Conservation (phyloP, 805 yeast genomes). For the Wickerhamomyces tratensis region DNA sequence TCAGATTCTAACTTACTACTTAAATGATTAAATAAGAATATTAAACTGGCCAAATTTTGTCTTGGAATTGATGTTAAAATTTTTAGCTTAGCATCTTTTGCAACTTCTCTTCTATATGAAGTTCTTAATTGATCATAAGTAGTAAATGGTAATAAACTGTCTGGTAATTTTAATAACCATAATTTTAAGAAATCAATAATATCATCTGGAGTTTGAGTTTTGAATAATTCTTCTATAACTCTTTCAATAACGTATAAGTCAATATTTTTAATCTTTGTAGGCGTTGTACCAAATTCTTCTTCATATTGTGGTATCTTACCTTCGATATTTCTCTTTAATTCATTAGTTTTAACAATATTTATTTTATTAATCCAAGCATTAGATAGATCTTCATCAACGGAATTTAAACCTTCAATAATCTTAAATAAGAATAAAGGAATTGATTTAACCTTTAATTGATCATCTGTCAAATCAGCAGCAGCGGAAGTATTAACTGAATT, state of each 20-base stretch:
- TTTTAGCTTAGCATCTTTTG: constrained; percentile 4
- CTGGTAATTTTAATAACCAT: constrained; percentile 52
- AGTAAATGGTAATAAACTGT: constrained; percentile 37
- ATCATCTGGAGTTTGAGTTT: constrained; percentile 4
- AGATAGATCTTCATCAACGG: constrained; percentile 2
- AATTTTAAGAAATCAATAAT: constrained; percentile 35
- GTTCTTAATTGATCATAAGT: constrained; percentile 16
- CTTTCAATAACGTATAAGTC: not conserved
- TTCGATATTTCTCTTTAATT: constrained; percentile 4
- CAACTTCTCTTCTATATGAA: constrained; percentile 4
- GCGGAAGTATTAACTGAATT: not conserved
- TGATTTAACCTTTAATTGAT: constrained; percentile 5
- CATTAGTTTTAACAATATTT: constrained; percentile 9
- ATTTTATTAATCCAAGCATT: constrained; percentile 9
- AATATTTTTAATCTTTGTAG: constrained; percentile 2
- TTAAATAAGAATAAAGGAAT: constrained; percentile 11
- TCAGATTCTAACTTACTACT: not conserved
- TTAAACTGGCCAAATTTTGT: constrained; percentile 18
- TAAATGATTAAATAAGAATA: constrained; percentile 12
- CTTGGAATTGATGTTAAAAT: constrained; percentile 19
- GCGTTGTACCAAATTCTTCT: not conserved
- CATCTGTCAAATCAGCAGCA: not conserved
- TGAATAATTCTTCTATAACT: constrained; percentile 3
- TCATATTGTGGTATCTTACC: not conserved
- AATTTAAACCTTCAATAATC: constrained; percentile 3